Percentiles rank a stretch among this genome's conserved stretches.
Evolutionary conservation across 2,329 filamentous ascomycete genomes (phyloP).

Genomic region (Neofusicoccum sp.): DNA sequence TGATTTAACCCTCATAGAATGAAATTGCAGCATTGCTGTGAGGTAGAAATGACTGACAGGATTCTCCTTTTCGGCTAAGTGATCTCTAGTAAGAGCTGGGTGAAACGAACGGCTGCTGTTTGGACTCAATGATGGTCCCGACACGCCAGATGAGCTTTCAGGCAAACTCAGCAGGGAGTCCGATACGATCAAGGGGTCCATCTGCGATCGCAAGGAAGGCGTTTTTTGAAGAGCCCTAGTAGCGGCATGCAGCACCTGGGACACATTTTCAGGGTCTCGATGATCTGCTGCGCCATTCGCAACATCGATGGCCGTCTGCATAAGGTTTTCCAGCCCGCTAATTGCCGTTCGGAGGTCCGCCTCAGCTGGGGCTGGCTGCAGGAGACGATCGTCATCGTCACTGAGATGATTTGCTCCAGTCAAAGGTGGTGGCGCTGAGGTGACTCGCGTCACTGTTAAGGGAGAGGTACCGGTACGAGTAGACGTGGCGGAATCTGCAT

Average conservation of each 20-base stretch:
- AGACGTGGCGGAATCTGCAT: background rate
- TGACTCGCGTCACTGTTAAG: background rate
- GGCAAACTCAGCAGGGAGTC: background rate
- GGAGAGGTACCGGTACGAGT: background rate
- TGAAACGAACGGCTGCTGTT: background rate
- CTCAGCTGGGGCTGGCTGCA: background rate
- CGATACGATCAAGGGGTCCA: constrained; percentile 19
- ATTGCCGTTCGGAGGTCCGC: constrained; percentile 28
- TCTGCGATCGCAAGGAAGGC: constrained; percentile 20
- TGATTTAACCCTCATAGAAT: background rate
- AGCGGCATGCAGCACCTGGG: constrained; percentile 41
- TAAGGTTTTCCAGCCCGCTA: constrained; percentile 42
- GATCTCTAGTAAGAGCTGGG: background rate
- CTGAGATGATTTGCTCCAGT: too few species aligned
- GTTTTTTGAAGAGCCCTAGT: constrained; percentile 35
- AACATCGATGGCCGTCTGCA: constrained; percentile 41
- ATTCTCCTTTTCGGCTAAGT: background rate
- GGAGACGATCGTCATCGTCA: background rate
- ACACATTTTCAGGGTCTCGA: constrained; percentile 37
- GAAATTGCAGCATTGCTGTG: background rate
- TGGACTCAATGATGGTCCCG: background rate
- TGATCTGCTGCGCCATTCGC: constrained; percentile 34
- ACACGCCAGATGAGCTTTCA: background rate
- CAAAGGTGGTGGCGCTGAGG: background rate
- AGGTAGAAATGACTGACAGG: background rate